Conservation (phyloP, 1,139 yeast species). For the Schwanniomyces etchellsii region DNA sequence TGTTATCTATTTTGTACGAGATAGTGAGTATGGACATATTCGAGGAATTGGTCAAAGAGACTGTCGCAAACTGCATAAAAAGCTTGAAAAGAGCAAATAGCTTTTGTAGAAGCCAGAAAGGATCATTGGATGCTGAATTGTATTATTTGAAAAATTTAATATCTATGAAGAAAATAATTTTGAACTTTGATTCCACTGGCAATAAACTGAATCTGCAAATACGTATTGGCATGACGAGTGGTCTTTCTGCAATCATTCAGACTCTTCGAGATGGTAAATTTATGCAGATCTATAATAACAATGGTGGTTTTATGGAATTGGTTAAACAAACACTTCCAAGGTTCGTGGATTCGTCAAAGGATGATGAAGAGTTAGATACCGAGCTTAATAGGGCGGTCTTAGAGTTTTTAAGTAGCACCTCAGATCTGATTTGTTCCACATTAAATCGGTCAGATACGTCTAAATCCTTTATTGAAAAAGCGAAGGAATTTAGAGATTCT, state of each 20-base stretch:
- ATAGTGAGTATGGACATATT: constrained; percentile 70
- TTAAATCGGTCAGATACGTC: constrained; percentile 26
- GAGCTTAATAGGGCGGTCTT: constrained; percentile 70
- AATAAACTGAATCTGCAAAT: constrained; percentile 61
- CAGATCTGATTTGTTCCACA: constrained; percentile 31
- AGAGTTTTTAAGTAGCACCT: constrained; percentile 42
- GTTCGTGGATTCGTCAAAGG: constrained; percentile 80
- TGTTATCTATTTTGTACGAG: constrained; percentile 76
- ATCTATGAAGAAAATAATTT: constrained; percentile 63
- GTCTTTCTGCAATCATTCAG: constrained; percentile 53
- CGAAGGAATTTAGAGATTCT: constrained; percentile 19
- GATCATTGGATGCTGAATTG: constrained; percentile 54
- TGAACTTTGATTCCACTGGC: constrained; percentile 75
- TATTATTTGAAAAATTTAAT: constrained; percentile 70
- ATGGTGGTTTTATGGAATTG: constrained; percentile 48
- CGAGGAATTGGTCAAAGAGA: constrained; percentile 84
- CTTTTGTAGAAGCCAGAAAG: constrained; percentile 36
- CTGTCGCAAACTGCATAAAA: constrained; percentile 71
- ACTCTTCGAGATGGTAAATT: constrained; percentile 36
- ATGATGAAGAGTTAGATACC: constrained; percentile 67
- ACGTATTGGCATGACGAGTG: constrained; percentile 71
- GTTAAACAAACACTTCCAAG: constrained; percentile 73
- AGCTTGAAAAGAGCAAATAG: constrained; percentile 47
- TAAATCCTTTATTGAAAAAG: neutral
- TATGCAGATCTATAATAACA: constrained; percentile 20